Conservation (phyloP, 257 asterid species). For the Avicennia marina region DNA sequence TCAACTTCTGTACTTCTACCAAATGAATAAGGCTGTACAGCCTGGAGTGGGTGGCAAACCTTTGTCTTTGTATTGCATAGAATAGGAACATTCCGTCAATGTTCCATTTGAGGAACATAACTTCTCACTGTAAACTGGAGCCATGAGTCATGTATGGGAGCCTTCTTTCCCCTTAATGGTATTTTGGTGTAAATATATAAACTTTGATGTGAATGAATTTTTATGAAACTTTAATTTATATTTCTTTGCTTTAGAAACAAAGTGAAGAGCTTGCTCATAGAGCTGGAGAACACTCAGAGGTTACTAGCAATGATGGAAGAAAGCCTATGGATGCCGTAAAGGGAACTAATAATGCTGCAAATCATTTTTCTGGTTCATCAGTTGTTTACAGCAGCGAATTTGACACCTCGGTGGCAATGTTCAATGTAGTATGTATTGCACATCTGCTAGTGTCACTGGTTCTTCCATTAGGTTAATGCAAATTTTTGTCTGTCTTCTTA, state of each 20-base stretch:
- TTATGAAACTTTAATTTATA: not conserved
- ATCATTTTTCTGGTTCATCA: conserved; percentile 43
- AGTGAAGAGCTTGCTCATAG: conserved; percentile 52
- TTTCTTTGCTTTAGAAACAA: conserved; percentile 40
- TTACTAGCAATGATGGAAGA: conserved; percentile 39
- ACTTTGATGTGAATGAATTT: conserved; percentile 7
- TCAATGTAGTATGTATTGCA: conserved; percentile 55
- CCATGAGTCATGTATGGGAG: not conserved
- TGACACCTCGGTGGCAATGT: conserved; percentile 57
- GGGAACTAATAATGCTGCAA: conserved; percentile 30
- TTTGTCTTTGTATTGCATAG: conserved; percentile 3
- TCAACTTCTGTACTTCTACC: not conserved
- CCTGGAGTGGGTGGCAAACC: too few relatives aligned
- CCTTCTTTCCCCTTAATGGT: conserved; percentile 14
- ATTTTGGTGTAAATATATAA: conserved; percentile 6
- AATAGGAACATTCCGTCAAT: not conserved
- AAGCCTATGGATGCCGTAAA: conserved; percentile 34
- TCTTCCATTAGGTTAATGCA: conserved; percentile 11
- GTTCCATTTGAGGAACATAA: not conserved
- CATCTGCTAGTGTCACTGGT: conserved; percentile 9
- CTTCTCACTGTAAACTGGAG: conserved; percentile 4
- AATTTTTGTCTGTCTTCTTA: conserved; percentile 13
- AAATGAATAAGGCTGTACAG: not conserved
- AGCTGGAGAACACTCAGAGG: conserved; percentile 51
- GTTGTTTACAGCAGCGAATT: conserved; percentile 40